Evolutionary conservation across 371 early-diverging fungal genomes (phyloP).

Genomic region (Apophysomyces sp.): DNA sequence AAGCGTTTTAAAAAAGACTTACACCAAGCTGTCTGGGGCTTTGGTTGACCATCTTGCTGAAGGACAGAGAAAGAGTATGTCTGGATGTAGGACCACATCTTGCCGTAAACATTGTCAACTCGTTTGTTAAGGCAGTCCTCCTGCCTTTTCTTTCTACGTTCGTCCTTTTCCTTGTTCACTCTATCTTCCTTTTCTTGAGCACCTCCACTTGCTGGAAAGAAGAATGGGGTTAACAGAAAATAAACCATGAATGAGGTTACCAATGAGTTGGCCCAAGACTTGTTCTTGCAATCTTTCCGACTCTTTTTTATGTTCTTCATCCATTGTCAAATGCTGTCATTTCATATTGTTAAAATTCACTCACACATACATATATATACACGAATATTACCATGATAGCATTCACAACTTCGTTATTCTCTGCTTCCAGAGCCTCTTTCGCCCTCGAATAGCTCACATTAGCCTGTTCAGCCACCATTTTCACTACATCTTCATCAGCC

Average conservation of each 20-base stretch:
- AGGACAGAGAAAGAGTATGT: slow-evolving; percentile 59
- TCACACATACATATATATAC: not conserved
- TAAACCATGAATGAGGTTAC: slow-evolving; percentile 12
- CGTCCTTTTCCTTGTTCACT: slow-evolving; percentile 32
- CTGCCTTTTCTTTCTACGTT: slow-evolving; percentile 24
- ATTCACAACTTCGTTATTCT: slow-evolving; percentile 65
- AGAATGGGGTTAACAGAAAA: not conserved
- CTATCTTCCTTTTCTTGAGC: slow-evolving; percentile 47
- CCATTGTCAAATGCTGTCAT: slow-evolving; percentile 36
- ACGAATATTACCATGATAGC: slow-evolving; percentile 57
- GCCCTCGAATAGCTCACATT: slow-evolving; percentile 56
- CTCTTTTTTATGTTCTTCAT: slow-evolving; percentile 39
- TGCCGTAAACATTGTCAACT: slow-evolving; percentile 23
- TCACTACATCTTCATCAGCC: slow-evolving; percentile 41
- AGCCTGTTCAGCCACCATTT: slow-evolving; percentile 61
- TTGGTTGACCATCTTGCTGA: slow-evolving; percentile 52
- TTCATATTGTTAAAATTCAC: not conserved
- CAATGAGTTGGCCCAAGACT: slow-evolving; percentile 38
- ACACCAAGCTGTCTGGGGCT: slow-evolving; percentile 61
- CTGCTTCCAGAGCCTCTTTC: slow-evolving; percentile 53
- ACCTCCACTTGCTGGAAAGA: slow-evolving; percentile 30
- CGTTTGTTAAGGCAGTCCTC: slow-evolving; percentile 26
- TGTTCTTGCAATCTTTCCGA: slow-evolving; percentile 41
- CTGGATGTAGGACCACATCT: slow-evolving; percentile 61
- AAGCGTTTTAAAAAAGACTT: slow-evolving; percentile 6